Conservation (phyloP, 2,329 filamentous ascomycete genomes). For the Talaromyces sp. region DNA sequence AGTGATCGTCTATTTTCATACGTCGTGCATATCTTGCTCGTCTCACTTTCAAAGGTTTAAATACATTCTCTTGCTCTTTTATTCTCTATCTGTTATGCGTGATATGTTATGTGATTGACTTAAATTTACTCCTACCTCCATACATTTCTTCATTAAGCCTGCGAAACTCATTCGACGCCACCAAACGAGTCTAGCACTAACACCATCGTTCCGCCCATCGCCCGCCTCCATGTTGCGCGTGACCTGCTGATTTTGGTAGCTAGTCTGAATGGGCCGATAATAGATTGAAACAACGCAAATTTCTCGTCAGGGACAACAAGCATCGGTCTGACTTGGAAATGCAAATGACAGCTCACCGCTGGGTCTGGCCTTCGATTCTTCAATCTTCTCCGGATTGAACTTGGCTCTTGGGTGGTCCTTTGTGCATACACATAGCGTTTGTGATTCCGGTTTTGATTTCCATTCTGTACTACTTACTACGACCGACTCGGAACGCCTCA, state of each 20-base stretch:
- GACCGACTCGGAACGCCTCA: conserved; percentile 4
- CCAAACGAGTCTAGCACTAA: conserved; percentile 13
- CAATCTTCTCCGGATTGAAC: conserved; percentile 12
- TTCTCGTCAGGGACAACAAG: background rate
- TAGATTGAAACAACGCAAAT: conserved; percentile 1
- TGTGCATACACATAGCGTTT: background rate
- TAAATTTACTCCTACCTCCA: background rate
- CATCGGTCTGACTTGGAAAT: background rate
- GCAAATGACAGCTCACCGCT: conserved; percentile 16
- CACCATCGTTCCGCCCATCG: conserved; percentile 9
- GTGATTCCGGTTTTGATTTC: background rate
- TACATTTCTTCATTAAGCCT: background rate
- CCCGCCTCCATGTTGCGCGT: conserved; percentile 13
- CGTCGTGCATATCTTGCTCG: background rate
- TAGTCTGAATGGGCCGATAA: background rate
- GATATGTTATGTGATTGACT: background rate
- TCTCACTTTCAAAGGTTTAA: conserved; percentile 4
- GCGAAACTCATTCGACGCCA: conserved; percentile 5
- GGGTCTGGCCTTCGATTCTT: background rate
- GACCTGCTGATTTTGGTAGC: conserved; percentile 18
- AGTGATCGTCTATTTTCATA: conserved; percentile 1
- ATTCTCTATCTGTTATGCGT: background rate
- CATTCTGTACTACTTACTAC: background rate
- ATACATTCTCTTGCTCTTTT: background rate
- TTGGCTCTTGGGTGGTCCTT: background rate